These are phyloP conservation scores for Entonaema liquescens DNA, from an alignment of 495 filamentous ascomycete genomes.

Conservation along the genomic window DNA sequence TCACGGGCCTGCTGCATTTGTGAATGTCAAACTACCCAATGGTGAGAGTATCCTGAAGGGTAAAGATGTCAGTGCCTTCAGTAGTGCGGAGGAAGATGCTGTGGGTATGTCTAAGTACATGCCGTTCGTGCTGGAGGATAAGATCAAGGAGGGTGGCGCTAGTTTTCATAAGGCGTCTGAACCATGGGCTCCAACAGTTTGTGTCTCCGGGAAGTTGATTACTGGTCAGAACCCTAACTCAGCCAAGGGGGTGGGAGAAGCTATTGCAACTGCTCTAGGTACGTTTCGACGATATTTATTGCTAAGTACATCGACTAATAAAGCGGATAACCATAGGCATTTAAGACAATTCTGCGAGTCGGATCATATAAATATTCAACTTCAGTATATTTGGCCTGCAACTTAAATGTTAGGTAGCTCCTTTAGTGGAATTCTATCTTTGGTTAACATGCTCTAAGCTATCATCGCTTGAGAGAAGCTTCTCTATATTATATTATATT, in stretches of 20 bases:
- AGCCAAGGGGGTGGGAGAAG: background rate
- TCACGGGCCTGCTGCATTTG: background rate
- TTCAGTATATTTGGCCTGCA: background rate
- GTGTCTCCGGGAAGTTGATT: background rate
- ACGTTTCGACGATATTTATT: background rate
- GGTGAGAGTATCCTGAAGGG: background rate
- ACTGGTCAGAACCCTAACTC: background rate
- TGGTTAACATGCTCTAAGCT: no score
- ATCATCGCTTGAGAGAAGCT: no score
- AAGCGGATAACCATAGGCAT: background rate
- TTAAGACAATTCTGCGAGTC: background rate
- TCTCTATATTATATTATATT: no score
- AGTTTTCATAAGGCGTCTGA: background rate
- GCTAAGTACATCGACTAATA: background rate
- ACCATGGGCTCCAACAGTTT: background rate
- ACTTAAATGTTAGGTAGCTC: background rate
- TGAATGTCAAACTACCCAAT: background rate
- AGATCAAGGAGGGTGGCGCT: background rate
- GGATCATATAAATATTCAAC: no score
- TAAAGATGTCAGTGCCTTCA: background rate
- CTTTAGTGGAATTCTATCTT: background rate
- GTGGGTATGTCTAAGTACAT: background rate
- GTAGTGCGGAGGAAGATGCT: background rate
- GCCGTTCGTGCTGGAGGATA: background rate
- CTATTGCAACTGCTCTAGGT: background rate